A percentile compares a stretch with the other conserved stretches of the same genome.
Conservation (phyloP, 306 rosid genomes). For the Lotus japonicus region DNA sequence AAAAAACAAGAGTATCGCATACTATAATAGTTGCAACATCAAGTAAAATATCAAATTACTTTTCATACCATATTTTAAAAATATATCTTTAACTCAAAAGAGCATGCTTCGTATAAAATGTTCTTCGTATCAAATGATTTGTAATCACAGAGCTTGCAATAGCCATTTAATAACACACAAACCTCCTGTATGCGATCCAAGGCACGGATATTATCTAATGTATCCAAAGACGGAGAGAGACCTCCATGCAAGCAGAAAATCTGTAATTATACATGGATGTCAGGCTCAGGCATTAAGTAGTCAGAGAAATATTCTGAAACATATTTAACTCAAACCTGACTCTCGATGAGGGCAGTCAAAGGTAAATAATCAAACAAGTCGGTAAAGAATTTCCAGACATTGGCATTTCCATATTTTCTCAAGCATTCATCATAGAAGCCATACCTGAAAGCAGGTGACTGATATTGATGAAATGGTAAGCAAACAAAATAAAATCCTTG, state of each 20-base stretch:
- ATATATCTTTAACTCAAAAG: neutral
- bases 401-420: conserved; percentile 96
- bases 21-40: neutral
- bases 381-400: conserved; percentile 92
- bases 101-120: neutral
- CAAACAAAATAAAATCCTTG: neutral
- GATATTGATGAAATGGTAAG: conserved; percentile 18
- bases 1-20: neutral
- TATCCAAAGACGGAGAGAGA: conserved; percentile 94
- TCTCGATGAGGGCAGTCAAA: conserved; percentile 95
- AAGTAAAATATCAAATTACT: neutral
- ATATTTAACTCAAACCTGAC: conserved; percentile 69
- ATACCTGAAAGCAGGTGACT: conserved; percentile 58
- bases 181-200: conserved; percentile 98
- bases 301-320: neutral
- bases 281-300: conserved; percentile 19
- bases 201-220: conserved; percentile 86
- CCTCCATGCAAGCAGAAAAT: conserved; percentile 98
- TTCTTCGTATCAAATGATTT: neutral
- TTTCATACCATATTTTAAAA: neutral
- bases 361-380: conserved; percentile 95
- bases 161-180: conserved; percentile 19
- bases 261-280: conserved; percentile 35
- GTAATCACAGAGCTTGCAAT: neutral
- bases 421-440: conserved; percentile 98